A percentile compares a stretch with the other conserved stretches of the same genome.
These are phyloP conservation scores for Penicillium sp. DNA, from an alignment of 2,329 filamentous ascomycete genomes.

Conservation along the genomic window DNA sequence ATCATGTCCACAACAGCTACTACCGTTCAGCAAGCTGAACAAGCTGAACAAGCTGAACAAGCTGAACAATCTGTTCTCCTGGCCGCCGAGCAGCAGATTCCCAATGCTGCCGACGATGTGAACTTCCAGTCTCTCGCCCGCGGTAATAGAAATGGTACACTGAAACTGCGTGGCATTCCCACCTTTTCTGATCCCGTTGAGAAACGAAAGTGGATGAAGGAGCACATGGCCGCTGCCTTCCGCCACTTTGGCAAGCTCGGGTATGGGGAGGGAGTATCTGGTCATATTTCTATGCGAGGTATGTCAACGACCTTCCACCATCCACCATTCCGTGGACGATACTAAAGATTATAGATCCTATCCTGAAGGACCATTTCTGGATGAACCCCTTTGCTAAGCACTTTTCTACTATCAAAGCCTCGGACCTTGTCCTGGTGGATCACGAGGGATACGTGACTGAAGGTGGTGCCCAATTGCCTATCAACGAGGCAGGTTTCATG, in stretches of 20 bases:
- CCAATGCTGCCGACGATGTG: conserved; percentile 26
- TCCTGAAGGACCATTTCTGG: conserved; percentile 41
- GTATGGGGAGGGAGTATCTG: conserved; percentile 42
- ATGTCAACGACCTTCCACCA: neutral
- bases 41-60: too few species aligned
- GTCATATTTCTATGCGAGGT: conserved; percentile 44
- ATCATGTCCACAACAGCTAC: conserved; percentile 19
- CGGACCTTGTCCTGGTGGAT: conserved; percentile 42
- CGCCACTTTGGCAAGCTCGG: conserved; percentile 42
- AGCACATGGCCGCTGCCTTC: conserved; percentile 46
- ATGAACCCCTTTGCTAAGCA: conserved; percentile 42
- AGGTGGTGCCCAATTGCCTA: conserved; percentile 40
- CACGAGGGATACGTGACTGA: conserved; percentile 41
- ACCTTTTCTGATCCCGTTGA: conserved; percentile 42
- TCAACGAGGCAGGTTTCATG: conserved; percentile 53
- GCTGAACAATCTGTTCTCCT: conserved; percentile 16
- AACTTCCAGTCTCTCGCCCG: conserved; percentile 38
- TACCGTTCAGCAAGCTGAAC: conserved; percentile 13
- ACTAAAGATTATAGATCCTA: conserved; percentile 27
- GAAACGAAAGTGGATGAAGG: conserved; percentile 54
- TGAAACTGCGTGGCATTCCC: conserved; percentile 40
- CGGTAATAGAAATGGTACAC: conserved; percentile 33
- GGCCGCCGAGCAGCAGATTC: conserved; percentile 20
- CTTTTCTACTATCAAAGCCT: conserved; percentile 43
- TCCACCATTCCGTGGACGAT: neutral